These are phyloP conservation scores for Avena sativa DNA, from an alignment of 176 grass and related monocot species.

Conservation along the genomic window DNA sequence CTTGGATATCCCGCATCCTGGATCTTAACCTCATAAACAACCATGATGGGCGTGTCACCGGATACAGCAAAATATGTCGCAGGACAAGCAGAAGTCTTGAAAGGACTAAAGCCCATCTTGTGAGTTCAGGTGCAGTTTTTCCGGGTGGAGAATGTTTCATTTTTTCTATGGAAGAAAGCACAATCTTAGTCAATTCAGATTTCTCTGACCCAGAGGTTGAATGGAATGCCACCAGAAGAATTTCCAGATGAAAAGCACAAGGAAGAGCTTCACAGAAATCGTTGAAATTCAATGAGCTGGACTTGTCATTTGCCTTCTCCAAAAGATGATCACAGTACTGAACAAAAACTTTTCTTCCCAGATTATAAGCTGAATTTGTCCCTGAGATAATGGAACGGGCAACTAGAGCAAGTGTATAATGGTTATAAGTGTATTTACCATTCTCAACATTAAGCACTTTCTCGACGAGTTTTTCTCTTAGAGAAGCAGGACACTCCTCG, in stretches of 20 bases:
- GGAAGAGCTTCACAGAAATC: conserved; percentile 70
- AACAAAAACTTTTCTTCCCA: conserved; percentile 68
- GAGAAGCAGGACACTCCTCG: conserved; percentile 58
- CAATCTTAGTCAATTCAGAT: conserved; percentile 54
- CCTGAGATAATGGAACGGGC: conserved; percentile 63
- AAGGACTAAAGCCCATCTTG: conserved; percentile 85
- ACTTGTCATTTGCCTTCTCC: conserved; percentile 64
- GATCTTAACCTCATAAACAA: conserved; percentile 79
- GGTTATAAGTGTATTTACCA: conserved; percentile 76
- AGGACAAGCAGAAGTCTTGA: conserved; percentile 79
- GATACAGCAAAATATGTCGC: conserved; percentile 83
- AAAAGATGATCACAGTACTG: conserved; percentile 66
- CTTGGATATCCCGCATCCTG: conserved; percentile 74
- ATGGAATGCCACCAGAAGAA: conserved; percentile 89
- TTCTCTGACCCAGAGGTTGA: conserved; percentile 68
- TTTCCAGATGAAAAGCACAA: conserved; percentile 88
- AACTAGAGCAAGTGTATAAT: conserved; percentile 79
- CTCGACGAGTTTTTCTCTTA: conserved; percentile 79
- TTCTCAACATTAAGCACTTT: conserved; percentile 81
- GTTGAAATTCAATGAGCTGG: conserved; percentile 48
- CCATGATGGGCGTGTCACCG: conserved; percentile 77
- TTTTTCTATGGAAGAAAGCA: conserved; percentile 66
- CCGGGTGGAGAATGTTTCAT: conserved; percentile 54
- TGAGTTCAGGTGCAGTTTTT: conserved; percentile 56
- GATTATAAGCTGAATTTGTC: conserved; percentile 59